Base-by-base conservation (phyloP, 192 early-diverging fungal species). In the Podila epicladia region DNA sequence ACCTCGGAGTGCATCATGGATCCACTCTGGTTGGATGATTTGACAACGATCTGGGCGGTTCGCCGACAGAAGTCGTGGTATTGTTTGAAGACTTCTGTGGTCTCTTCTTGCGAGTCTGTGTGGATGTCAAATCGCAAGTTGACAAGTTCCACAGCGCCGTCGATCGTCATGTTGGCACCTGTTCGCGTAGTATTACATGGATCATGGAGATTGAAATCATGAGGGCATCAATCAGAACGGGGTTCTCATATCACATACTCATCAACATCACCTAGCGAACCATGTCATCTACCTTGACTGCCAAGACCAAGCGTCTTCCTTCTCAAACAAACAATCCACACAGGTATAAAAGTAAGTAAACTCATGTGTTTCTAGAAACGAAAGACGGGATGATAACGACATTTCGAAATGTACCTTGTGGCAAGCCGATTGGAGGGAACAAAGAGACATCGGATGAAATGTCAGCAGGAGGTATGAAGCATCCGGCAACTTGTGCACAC, bases 121-220 rank as follows among this genome's bases (percentile, higher is more conserved):
- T 49, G 13, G 0, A 75, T 69, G 28, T 75, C 74, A n/a, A 49
- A 75, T 3, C 69, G 61, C 5, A 75, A 33, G 41, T 75, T 75
- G 17, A 61, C 53, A 8, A 75, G 63, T 5, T 64, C 22, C 5
- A 77, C 32, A 17, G 74, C 74, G 5, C 35, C 29, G 2, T 60
- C 55, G 28, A 77, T 71, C 2, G 68, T 68, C 63, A 66, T 71
- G 6, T 70, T 71, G 8, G 69, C 74, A 1, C 74, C 41, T 45
- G 11, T 45, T 45, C 17, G 41, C 11, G 17, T 0, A 17, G 12
- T 15, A 11, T 17, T 15, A 15, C 15, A 17, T 45, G 41, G 13
- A 3, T 3, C 11, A 8, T 2, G 41, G 41, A 17, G 15, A 45
- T 45, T 11, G 15, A 17, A 17, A 45, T 11, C 3, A 15, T 15